Evolutionary conservation across 371 early-diverging fungal genomes (phyloP), one percentile per base, ranked within the genome.

Genomic region (Fennellomyces sp.): DNA sequence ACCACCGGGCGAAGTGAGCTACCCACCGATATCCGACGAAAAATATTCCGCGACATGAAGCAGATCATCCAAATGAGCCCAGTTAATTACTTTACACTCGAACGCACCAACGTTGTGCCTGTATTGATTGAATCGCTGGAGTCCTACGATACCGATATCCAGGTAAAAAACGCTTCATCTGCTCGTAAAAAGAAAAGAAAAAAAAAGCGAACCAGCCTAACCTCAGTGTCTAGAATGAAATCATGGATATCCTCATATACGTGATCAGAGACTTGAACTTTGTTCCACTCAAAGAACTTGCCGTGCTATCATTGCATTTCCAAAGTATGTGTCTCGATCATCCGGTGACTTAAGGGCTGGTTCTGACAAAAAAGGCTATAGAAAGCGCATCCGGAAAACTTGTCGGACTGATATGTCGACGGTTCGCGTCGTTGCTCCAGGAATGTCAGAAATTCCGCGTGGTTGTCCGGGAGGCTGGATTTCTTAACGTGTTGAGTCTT

Each of bases 231-330:
- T 61, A 86, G 82, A 56, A 73, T 17, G 77, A 72, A 6, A 77
- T 87, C 25, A 68, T 89, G 73, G 80, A 85, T 28, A 48, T 88
- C 8, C 66, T 89, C 23, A 59, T 64, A 3, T 89, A 73, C 57
- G 75, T 85, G 8, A 79, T 89, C 75, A 69, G 68, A 33, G 85
- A 87, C 42, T 65, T 89, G 13, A 87, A 88, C 56, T 89, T 88
- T 63, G 87, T 89, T 5, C 88, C 89, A 0, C 80, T 89, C 39
- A 79, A 83, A 38, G 89, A 87, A 27, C 59, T 86, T 25, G 86
- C 85, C 26, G 84, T 86, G 7, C 55, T 86, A 11, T 85, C 83
- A 0, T 70, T 86, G 5, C 84, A 88, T 66, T 78, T 88, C 51
- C 86, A 88, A 74, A 84, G 85, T 78, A 71, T 13, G 57, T 60